Evolutionary conservation across 1,284 basidiomycete species (phyloP).

Genomic region (Moniliella sp.): DNA sequence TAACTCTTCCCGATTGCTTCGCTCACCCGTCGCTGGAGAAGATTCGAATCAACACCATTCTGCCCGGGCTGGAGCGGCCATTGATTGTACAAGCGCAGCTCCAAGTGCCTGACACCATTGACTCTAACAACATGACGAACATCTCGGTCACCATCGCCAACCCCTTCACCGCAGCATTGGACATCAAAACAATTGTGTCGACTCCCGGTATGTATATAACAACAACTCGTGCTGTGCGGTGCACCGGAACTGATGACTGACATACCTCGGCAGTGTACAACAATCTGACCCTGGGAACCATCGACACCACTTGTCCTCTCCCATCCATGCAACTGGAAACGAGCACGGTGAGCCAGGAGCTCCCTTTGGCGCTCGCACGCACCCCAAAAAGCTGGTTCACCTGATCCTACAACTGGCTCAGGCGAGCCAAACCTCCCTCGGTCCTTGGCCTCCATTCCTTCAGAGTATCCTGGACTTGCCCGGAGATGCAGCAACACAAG

Average conservation of each 20-base stretch:
- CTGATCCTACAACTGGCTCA: conserved; percentile 1
- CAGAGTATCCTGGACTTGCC: neutral
- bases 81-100: conserved; percentile 43
- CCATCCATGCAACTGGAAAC: conserved; percentile 1
- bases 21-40: conserved; percentile 45
- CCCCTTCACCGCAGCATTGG: neutral
- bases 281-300: conserved; percentile 1
- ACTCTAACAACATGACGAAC: conserved; percentile 44
- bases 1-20: conserved; percentile 46
- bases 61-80: conserved; percentile 46
- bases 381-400: neutral
- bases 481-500: neutral
- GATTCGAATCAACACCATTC: conserved; percentile 42
- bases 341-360: neutral
- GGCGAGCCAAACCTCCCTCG: neutral
- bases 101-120: conserved; percentile 48
- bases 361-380: conserved; percentile 1
- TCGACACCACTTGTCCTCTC: conserved; percentile 1
- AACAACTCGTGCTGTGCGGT: no score
- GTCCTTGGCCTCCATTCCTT: neutral
- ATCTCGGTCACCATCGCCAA: conserved; percentile 37
- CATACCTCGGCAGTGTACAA: no score
- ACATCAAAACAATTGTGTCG: neutral
- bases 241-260: no score
- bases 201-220: no score